Base-by-base conservation (phyloP, 129 eudicot genomes). In the Flaveria brownii region DNA sequence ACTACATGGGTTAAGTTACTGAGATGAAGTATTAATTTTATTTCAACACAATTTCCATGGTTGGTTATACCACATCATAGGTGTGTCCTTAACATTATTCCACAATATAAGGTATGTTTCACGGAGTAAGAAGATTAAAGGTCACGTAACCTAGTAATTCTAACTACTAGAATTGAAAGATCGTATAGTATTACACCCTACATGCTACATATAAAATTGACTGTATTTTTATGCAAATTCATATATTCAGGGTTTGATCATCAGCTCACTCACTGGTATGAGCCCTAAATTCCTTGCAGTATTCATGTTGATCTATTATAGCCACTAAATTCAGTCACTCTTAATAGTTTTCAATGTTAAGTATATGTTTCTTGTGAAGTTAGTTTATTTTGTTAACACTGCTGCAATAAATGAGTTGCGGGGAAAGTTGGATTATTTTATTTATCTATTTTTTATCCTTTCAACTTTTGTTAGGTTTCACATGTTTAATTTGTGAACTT, bases 41-140 rank as follows among this genome's bases (percentile, higher is more conserved):
- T 57, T 57, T 57, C 30, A 57, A 57, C 26, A 57, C 36, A 57
- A 57, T 57, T 17, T 55, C 3, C 25, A 57, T 18, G 39, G 67
- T 26, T 61, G 41, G 67, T 61, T 61, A 61, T 61, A 61, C 41
- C 67, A 61, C 67, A 61, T 61, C 67, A 61, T 61, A 25, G n/a
- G 67, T 61, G 55, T 51, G 57, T 15, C 20, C 20, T 15, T 51
- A 3, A 3, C 1, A 17, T 51, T 3, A 51, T 51, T 15, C 36
- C 66, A 60, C 41, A 60, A 1, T 15, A 60, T 60, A 60, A 60
- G 16, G 36, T 22, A 28, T 15, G 22, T 36, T 26, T 26, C 11
- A 26, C 20, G 68, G 42, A 62, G 28, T 62, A 42, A 28, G 20
- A 13, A 62, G 11, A 62, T 14, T 62, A 13, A 28, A 62, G 10